Base-by-base conservation (phyloP, 2,329 filamentous ascomycete species). In the Aspergillus sp. region DNA sequence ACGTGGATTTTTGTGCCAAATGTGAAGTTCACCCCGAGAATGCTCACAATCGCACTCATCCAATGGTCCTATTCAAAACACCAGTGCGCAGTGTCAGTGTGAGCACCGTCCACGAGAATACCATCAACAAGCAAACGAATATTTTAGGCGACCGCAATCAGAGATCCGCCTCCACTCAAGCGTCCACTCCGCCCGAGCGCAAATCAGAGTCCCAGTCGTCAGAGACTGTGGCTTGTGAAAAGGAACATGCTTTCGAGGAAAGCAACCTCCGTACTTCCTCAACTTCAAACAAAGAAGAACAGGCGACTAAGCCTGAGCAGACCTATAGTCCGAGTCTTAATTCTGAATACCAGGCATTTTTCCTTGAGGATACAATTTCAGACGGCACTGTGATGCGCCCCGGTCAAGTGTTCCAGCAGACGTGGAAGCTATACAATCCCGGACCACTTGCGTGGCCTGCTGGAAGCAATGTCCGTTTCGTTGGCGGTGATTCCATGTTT, bases 401-500 rank as follows among this genome's bases (percentile, higher is more conserved):
- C 4, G 88, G 89, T 70, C 81, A 86, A 53, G 83, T 88, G 32
- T 96, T 99, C 70, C 85, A 89, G 66, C 93, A 99, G 76, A 91
- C 90, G 2, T 99, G 95, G 95, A 89, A 89, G 53, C 83, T 99
- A 41, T 88, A 87, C 68, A 99, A 99, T 71, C 87, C 89, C 18
- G 93, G 95, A 26, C 85, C 85, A 11, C 78, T 81, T 49, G 75
- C 87, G 12, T 99, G 95, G 95, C 95, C 95, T 38, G 85, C 87
- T 55, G 95, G 93, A 60, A 96, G 91, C 80, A 89, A 88, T 56
- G 90, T 98, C 66, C 91, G 90, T 75, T 97, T 93, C 69, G 89
- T 96, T 58, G 92, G 93, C 57, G 95, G 95, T 50, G 93, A 98
- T 74, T 92, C 93, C 77, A 98, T 99, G 95, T 91, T 96, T 66